Evolutionary conservation across 108 stramenopile species (phyloP).

Genomic region (Pseudonitzschia delicatissima): DNA sequence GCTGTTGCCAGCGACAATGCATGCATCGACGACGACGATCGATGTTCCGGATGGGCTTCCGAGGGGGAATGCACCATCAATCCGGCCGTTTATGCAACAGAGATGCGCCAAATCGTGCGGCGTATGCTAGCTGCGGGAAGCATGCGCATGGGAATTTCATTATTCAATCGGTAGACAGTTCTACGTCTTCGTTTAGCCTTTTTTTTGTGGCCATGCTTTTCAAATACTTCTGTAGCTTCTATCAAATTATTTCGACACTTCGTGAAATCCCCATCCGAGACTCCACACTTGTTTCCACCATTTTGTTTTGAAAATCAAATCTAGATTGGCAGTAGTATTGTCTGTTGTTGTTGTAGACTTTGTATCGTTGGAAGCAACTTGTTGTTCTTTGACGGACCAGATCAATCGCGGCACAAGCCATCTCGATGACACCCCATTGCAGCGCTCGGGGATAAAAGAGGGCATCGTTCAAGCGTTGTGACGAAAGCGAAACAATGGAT

Average conservation of each 20-base stretch:
- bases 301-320: neutral
- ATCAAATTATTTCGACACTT: neutral
- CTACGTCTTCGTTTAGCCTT: neutral
- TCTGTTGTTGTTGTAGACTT: no score
- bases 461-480: constrained; percentile 49
- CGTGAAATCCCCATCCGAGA: neutral
- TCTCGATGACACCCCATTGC: constrained; percentile 29
- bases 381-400: no score
- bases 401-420: constrained; percentile 57
- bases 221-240: neutral
- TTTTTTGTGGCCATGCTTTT: neutral
- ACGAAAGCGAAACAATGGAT: constrained; percentile 25
- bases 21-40: no score
- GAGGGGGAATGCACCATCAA: no score
- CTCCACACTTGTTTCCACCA: neutral
- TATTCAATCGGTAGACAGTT: neutral
- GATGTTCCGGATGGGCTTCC: no score
- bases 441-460: constrained; percentile 46
- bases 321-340: neutral
- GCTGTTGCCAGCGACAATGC: no score
- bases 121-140: neutral
- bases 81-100: no score
- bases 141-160: neutral
- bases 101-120: neutral
- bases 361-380: no score